Base-by-base conservation (phyloP, 345 rosid species). In the Aquilaria malaccensis region DNA sequence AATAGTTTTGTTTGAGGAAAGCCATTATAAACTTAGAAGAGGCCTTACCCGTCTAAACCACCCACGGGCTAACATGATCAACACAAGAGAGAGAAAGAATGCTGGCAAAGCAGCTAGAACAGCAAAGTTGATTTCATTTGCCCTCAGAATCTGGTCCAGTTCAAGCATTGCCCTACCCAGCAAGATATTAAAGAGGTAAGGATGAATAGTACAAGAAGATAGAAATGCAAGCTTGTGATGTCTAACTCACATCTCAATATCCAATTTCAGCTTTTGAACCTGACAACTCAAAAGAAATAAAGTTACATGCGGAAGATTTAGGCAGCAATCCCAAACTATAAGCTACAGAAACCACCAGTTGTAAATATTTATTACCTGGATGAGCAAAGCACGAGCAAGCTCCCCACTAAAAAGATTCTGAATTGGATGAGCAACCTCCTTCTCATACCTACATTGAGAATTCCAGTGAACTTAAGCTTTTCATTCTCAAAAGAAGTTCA, bases 61-160 rank as follows among this genome's bases (percentile, higher is more conserved):
- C 55, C 88, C 78, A 48, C 95, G 88, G 45, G 84, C 74, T 29
- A 83, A 54, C 74, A 77, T 80, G 30, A 87, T 71, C 81, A 89
- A 72, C 59, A 77, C 54, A 65, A 85, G 68, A 49, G 89, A 87
- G 74, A 93, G 79, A 69, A 83, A 78, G 73, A 89, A 89, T 22
- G 98, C 95, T n/a, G 98, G 98, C 72, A 93, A 79, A 60, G 97
- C 97, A 74, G 98, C 98, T 31, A 93, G 79, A 68, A 89, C 65
- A 50, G 98, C 98, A 78, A 93, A 89, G 76, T 89, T 89, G 69
- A 93, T 93, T 77, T 93, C 96, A 78, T 89, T 89, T 73, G 97
- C 97, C 80, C 85, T 82, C 55, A 93, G 88, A 74, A 93, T 93
- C 79, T 89, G 96, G 74, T 93, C 88, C 72, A 93, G 80, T 71